Evolutionary conservation across 805 yeast species (phyloP).

Genomic region (Schwanniomyces sp.): DNA sequence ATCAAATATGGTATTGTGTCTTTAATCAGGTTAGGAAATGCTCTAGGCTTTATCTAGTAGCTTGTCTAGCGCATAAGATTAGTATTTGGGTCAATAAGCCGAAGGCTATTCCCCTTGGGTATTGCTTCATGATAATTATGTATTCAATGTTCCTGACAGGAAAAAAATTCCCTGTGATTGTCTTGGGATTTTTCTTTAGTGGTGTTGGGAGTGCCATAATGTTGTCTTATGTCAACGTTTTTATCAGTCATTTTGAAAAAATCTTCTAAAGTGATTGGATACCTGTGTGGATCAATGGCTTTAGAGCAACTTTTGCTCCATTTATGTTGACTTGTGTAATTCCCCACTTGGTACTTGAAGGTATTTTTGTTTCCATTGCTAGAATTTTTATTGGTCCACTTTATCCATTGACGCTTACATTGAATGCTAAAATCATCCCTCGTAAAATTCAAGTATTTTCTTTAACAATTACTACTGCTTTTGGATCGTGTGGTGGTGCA

Average conservation of each 20-base stretch:
- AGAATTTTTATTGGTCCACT: slow-evolving; percentile 70
- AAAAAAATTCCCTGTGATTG: slow-evolving; percentile 47
- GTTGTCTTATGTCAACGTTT: slow-evolving; percentile 52
- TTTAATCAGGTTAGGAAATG: slow-evolving; percentile 27
- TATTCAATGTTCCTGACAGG: slow-evolving; percentile 49
- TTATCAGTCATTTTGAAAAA: slow-evolving; percentile 49
- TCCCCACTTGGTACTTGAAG: slow-evolving; percentile 44
- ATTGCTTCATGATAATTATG: slow-evolving; percentile 34
- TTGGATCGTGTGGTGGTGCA: slow-evolving; percentile 61
- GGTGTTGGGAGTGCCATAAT: slow-evolving; percentile 56
- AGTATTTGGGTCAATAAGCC: slow-evolving; percentile 20
- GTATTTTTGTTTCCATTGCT: slow-evolving; percentile 45
- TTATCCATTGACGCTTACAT: slow-evolving; percentile 51
- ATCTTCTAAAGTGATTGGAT: slow-evolving; percentile 59
- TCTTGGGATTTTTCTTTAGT: slow-evolving; percentile 52
- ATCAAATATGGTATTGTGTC: slow-evolving; percentile 24
- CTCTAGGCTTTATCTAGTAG: slow-evolving; percentile 27
- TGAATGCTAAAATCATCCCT: slow-evolving; percentile 46
- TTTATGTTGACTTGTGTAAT: slow-evolving; percentile 53
- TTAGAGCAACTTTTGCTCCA: slow-evolving; percentile 72
- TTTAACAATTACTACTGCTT: slow-evolving; percentile 52
- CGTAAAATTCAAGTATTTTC: slow-evolving; percentile 52
- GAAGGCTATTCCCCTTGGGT: slow-evolving; percentile 29
- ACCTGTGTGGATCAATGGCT: slow-evolving; percentile 67
- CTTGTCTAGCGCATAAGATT: slow-evolving; percentile 22